A percentile compares a stretch with the other conserved stretches of the same genome.
Conservation (phyloP, 179 eudicot species). For the Beta macrorhiza region DNA sequence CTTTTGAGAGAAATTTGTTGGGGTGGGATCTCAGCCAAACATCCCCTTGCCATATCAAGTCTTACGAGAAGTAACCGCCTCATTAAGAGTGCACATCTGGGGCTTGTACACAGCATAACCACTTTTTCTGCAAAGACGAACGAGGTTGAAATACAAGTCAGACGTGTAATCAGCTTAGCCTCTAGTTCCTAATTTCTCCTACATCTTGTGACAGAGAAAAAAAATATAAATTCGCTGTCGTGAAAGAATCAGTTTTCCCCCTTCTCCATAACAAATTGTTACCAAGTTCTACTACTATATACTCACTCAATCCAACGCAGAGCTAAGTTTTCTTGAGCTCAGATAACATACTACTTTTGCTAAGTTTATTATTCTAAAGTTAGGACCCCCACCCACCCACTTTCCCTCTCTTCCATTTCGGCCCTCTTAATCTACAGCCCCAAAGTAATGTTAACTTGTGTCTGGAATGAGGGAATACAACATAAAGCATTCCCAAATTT, state of each 20-base stretch:
- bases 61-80: conserved; percentile 19
- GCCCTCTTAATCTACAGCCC: not conserved
- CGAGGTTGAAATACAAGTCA: not conserved
- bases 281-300: not conserved
- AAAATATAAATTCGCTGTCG: not conserved
- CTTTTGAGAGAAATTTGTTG: conserved; percentile 36
- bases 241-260: no score
- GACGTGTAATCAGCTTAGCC: not conserved
- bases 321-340: not conserved
- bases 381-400: not conserved
- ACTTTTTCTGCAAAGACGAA: conserved; percentile 65
- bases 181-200: not conserved
- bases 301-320: not conserved
- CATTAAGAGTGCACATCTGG: conserved; percentile 69
- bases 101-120: conserved; percentile 74
- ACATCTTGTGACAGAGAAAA: not conserved
- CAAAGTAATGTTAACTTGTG: no score
- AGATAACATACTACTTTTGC: not conserved
- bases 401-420: not conserved
- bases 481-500: not conserved
- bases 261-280: not conserved
- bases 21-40: conserved; percentile 35
- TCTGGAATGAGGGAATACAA: not conserved
- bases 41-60: conserved; percentile 30
- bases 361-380: not conserved